phyloP scores from a whole-genome alignment of 768 basidiomycete species.

The Podaxis sp. region DNA sequence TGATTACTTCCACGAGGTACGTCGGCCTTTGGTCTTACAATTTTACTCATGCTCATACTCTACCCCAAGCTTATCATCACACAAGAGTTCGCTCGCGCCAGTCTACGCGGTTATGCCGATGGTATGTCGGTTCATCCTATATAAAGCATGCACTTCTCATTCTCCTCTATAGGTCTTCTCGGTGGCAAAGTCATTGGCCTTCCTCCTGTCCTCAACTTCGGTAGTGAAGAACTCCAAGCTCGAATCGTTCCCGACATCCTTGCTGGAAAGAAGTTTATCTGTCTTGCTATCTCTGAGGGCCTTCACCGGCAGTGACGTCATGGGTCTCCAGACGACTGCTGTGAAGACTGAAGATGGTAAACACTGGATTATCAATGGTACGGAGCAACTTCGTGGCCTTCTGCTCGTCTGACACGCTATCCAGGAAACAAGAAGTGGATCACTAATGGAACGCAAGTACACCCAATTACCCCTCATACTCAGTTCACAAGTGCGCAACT shows the following conservation, averaged over 20 bases:
- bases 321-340: constrained; percentile 76
- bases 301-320: constrained; percentile 84
- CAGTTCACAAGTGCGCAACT: background rate
- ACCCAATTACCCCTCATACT: background rate
- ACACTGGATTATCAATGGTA: constrained; percentile 78
- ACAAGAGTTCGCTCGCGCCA: constrained; percentile 75
- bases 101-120: constrained; percentile 81
- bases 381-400: background rate
- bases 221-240: constrained; percentile 57
- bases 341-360: constrained; percentile 81
- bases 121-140: constrained; percentile 38
- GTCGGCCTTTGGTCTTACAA: constrained; percentile 1
- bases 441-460: constrained; percentile 68
- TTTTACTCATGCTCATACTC: background rate
- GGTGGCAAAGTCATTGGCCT: constrained; percentile 84
- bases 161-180: constrained; percentile 47
- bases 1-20: constrained; percentile 86
- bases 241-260: constrained; percentile 68
- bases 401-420: background rate
- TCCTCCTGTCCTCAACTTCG: constrained; percentile 90
- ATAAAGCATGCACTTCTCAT: constrained; percentile 19
- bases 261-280: constrained; percentile 79
- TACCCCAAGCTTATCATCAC: constrained; percentile 68
- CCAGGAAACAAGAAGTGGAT: constrained; percentile 81
- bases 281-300: constrained; percentile 86